Percentiles rank a stretch among this genome's conserved stretches.
Conservation (phyloP, 192 early-diverging fungal species). For the Umbelopsis ramanniana region DNA sequence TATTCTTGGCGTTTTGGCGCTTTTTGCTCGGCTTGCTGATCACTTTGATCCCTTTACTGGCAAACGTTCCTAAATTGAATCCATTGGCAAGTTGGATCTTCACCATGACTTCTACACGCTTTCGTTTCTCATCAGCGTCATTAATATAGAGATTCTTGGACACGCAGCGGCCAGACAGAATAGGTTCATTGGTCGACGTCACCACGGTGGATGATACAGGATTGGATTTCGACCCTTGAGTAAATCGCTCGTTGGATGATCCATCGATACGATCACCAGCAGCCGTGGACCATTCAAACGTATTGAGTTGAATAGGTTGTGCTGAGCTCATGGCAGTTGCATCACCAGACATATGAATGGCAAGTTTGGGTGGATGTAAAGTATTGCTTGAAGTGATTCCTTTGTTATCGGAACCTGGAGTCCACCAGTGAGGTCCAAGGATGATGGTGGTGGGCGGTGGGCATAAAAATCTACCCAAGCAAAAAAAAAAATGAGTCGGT, state of each 20-base stretch:
- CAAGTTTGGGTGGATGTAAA: conserved; percentile 31
- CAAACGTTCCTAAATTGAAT: conserved; percentile 68
- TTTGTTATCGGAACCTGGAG: conserved; percentile 27
- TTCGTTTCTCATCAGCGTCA: conserved; percentile 82
- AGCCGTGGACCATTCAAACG: conserved; percentile 18
- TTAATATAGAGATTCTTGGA: conserved; percentile 85
- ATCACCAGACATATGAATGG: conserved; percentile 38
- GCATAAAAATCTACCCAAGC: conserved; percentile 67
- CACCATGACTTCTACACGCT: conserved; percentile 74
- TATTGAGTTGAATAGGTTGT: conserved; percentile 12
- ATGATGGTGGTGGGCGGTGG: conserved; percentile 82
- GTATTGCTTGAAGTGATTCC: neutral
- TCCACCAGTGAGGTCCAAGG: conserved; percentile 72
- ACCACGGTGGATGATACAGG: neutral
- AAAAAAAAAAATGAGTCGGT: conserved; percentile 5
- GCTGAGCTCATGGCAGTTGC: conserved; percentile 19
- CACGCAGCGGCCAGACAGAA: conserved; percentile 53
- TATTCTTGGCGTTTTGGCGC: conserved; percentile 81
- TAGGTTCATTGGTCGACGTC: conserved; percentile 6
- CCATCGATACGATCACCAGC: conserved; percentile 11
- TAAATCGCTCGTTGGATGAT: neutral
- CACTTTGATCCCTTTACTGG: conserved; percentile 81
- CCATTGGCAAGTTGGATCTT: conserved; percentile 70
- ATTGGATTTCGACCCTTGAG: neutral
- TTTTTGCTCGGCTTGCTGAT: conserved; percentile 95